Conservation (phyloP, 2,329 filamentous ascomycete genomes). For the Penicillium capsulatum region DNA sequence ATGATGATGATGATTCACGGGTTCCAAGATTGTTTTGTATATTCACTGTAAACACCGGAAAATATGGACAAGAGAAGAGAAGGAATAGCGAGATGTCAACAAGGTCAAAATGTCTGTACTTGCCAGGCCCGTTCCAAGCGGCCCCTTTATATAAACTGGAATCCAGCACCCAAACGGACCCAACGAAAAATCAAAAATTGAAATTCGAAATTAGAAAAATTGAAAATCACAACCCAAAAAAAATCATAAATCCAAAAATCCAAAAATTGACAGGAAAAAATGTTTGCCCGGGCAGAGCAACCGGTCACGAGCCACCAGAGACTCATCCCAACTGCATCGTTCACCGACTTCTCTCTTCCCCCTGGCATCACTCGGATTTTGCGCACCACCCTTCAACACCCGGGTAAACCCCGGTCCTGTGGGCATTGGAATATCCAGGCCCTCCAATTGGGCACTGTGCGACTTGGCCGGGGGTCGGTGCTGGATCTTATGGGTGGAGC, state of each 20-base stretch:
- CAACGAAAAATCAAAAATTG: neutral
- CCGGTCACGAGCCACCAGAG: conserved; percentile 14
- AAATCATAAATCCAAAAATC: conserved; percentile 2
- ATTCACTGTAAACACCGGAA: neutral
- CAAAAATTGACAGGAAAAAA: conserved; percentile 2
- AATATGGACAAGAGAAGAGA: neutral
- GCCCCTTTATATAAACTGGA: conserved; percentile 8
- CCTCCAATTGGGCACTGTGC: conserved; percentile 10
- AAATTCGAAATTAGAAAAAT: conserved; percentile 1
- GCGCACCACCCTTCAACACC: neutral
- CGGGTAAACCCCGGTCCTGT: neutral
- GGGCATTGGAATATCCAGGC: conserved; percentile 2
- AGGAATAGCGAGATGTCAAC: neutral
- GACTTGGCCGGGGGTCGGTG: neutral
- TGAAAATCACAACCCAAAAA: neutral
- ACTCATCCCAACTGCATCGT: neutral
- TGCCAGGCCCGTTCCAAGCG: neutral
- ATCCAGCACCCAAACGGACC: neutral
- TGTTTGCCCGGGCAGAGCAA: conserved; percentile 19
- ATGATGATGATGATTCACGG: neutral
- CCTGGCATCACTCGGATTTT: conserved; percentile 5
- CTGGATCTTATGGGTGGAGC: neutral
- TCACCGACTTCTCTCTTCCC: conserved; percentile 16
- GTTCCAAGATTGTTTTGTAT: neutral
- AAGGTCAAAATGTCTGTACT: neutral